These are phyloP conservation scores for Cucumis variabilis DNA, from an alignment of 331 rosid genomes.

Conservation along the genomic window DNA sequence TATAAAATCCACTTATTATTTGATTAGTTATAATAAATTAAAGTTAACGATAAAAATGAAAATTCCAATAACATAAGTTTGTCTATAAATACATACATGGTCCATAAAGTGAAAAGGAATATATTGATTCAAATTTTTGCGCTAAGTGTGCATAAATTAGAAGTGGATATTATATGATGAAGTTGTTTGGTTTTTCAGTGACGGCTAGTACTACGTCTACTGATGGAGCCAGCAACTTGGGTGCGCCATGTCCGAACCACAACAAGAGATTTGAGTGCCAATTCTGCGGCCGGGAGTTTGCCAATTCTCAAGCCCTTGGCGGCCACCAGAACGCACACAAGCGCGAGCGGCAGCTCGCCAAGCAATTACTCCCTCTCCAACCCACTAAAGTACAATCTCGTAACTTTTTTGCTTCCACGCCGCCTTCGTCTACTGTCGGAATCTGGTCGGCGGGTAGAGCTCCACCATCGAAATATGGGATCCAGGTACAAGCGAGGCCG, in stretches of 20 bases:
- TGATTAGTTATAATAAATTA: neutral
- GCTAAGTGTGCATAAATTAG: neutral
- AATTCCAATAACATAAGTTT: too few species aligned
- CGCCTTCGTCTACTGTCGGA: neutral
- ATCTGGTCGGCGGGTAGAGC: neutral
- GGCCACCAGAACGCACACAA: constrained; percentile 34
- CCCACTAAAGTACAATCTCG: neutral
- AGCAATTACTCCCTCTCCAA: neutral
- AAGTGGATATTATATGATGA: neutral
- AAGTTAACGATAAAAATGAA: neutral
- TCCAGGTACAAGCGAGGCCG: neutral
- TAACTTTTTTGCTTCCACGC: neutral
- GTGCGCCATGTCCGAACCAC: neutral
- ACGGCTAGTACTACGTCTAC: neutral
- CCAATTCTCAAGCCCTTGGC: constrained; percentile 28
- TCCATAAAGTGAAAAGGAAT: neutral
- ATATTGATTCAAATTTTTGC: neutral
- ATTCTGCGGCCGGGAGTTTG: constrained; percentile 27
- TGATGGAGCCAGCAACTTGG: neutral
- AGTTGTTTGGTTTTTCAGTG: constrained; percentile 24
- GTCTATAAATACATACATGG: neutral
- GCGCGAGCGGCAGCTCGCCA: constrained; percentile 26
- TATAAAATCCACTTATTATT: neutral
- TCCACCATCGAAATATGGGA: neutral
- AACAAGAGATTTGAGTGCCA: constrained; percentile 26